A percentile compares a stretch with the other conserved stretches of the same genome.
Conservation (phyloP, 495 filamentous ascomycete genomes). For the Pyrenula massariospora region DNA sequence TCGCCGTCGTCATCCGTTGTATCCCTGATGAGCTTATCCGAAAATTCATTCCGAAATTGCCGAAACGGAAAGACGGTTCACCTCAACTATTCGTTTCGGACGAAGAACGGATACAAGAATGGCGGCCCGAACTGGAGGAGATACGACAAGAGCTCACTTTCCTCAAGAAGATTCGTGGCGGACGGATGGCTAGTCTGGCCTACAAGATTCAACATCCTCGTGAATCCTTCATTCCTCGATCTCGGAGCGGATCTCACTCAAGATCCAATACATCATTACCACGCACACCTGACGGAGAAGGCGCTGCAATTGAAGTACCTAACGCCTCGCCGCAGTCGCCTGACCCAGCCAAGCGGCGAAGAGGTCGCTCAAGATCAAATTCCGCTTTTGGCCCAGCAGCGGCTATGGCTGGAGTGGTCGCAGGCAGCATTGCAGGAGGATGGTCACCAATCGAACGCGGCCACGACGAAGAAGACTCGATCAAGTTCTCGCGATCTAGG, state of each 20-base stretch:
- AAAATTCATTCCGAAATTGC: conserved; percentile 39
- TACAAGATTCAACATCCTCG: conserved; percentile 73
- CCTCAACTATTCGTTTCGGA: conserved; percentile 55
- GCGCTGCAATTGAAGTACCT: conserved; percentile 33
- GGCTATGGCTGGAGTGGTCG: conserved; percentile 76
- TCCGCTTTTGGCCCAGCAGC: conserved; percentile 74
- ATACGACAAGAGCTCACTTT: conserved; percentile 71
- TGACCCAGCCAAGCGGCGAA: conserved; percentile 58
- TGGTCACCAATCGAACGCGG: conserved; percentile 75
- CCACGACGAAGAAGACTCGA: conserved; percentile 35
- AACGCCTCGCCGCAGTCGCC: conserved; percentile 46
- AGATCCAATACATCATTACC: conserved; percentile 55
- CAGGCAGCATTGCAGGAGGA: conserved; percentile 68
- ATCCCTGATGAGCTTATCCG: conserved; percentile 58
- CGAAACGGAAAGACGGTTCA: conserved; percentile 23
- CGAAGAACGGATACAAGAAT: conserved; percentile 58
- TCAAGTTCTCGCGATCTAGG: conserved; percentile 31
- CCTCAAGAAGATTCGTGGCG: conserved; percentile 63
- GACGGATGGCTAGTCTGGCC: conserved; percentile 74
- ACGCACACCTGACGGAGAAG: conserved; percentile 53
- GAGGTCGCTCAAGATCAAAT: conserved; percentile 73
- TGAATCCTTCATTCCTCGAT: conserved; percentile 58
- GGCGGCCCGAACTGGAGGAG: conserved; percentile 49
- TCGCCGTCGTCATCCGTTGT: conserved; percentile 60
- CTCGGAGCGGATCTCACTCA: conserved; percentile 63